phyloP scores from a whole-genome alignment of 345 rosid genomes.

The Pistacia atlantica region DNA sequence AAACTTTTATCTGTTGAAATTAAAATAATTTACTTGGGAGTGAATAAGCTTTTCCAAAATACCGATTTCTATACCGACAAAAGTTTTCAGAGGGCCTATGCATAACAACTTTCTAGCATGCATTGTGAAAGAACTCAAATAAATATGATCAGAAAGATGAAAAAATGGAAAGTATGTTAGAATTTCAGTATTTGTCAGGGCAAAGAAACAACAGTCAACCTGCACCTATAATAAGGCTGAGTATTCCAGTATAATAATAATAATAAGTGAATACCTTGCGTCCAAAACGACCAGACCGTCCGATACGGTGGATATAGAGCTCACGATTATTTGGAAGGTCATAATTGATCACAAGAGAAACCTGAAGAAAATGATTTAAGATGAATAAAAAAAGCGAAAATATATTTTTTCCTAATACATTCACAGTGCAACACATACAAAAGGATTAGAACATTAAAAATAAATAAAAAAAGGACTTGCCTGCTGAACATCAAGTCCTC shows the following conservation, averaged over 20 bases:
- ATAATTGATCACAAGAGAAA: constrained; percentile 91
- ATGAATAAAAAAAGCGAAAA: neutral
- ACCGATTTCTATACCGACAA: neutral
- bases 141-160: neutral
- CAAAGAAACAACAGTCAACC: neutral
- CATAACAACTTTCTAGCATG: neutral
- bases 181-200: neutral
- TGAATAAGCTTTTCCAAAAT: neutral
- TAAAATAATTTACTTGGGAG: neutral
- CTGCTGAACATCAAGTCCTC: constrained; percentile 97
- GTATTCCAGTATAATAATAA: neutral
- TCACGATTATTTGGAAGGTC: constrained; percentile 99
- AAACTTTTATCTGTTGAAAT: neutral
- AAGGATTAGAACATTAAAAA: neutral
- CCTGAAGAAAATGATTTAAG: constrained; percentile 43
- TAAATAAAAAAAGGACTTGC: constrained; percentile 37
- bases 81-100: neutral
- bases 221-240: neutral
- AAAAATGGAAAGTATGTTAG: neutral
- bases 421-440: neutral
- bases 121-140: neutral
- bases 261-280: constrained; percentile 66
- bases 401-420: neutral
- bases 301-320: constrained; percentile 94
- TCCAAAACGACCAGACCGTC: constrained; percentile 98